A percentile compares a stretch with the other conserved stretches of the same genome.
Evolutionary conservation across 352 stramenopile genomes (phyloP).

Genomic region (Pythium guiyangense): DNA sequence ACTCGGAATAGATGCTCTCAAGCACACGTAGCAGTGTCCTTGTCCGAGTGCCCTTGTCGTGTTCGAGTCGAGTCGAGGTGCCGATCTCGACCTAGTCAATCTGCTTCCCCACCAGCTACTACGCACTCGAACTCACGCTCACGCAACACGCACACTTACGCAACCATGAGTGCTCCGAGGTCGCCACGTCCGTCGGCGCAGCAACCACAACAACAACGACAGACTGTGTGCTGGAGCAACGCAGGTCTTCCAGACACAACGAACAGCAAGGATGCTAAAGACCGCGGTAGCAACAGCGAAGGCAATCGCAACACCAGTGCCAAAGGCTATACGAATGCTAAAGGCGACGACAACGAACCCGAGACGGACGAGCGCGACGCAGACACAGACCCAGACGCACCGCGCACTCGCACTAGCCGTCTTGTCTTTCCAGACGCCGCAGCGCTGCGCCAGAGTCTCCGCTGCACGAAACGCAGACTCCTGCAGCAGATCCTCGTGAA

Average conservation of each 20-base stretch:
- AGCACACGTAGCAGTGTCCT: too few species aligned
- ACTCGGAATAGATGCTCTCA: too few species aligned
- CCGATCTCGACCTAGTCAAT: constrained; percentile 1
- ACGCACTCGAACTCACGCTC: too few species aligned
- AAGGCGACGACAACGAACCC: too few species aligned
- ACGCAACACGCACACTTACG: too few species aligned
- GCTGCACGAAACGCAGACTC: constrained; percentile 35
- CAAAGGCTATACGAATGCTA: too few species aligned
- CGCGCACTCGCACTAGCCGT: background rate
- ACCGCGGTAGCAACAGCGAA: too few species aligned
- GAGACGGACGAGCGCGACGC: too few species aligned
- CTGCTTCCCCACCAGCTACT: background rate
- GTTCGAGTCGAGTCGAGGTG: background rate
- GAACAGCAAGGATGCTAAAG: too few species aligned
- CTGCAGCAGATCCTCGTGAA: constrained; percentile 44
- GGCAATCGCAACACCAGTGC: too few species aligned
- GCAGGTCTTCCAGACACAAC: constrained; percentile 3
- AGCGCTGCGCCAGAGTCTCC: constrained; percentile 28
- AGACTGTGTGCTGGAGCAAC: constrained; percentile 13
- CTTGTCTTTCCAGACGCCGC: background rate
- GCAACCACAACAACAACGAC: constrained; percentile 1
- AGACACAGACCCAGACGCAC: too few species aligned
- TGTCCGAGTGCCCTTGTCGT: too few species aligned
- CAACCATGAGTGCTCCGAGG: background rate
- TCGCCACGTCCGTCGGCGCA: constrained; percentile 1